phyloP scores from a whole-genome alignment of 495 filamentous ascomycete species.

The Chaetomium fimeti region DNA sequence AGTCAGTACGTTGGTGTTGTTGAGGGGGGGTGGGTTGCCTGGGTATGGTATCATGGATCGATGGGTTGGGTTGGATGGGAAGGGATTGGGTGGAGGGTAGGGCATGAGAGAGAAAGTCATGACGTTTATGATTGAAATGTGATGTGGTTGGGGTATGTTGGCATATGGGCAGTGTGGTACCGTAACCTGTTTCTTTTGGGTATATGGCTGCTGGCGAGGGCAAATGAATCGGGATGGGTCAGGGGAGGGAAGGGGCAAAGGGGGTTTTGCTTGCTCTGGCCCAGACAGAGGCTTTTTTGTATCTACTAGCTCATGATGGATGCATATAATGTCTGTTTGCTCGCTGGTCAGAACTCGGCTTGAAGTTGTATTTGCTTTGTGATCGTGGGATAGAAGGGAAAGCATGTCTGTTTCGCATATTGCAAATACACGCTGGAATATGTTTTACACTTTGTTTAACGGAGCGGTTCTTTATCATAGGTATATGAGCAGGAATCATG shows the following conservation, averaged over 20 bases:
- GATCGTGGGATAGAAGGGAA: no score
- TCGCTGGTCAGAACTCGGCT: not conserved
- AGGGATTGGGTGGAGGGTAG: not conserved
- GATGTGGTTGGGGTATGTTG: not conserved
- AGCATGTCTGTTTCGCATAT: no score
- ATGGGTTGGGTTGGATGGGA: not conserved
- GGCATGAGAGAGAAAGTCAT: not conserved
- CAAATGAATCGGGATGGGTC: not conserved
- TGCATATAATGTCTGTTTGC: conserved; percentile 16
- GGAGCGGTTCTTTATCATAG: no score
- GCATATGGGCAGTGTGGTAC: not conserved
- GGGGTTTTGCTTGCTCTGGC: not conserved
- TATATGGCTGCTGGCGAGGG: not conserved
- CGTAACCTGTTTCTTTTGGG: not conserved
- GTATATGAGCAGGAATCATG: no score
- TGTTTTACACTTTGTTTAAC: no score
- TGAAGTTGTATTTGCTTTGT: not conserved
- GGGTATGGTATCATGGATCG: not conserved
- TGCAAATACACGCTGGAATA: no score
- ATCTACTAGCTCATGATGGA: conserved; percentile 7
- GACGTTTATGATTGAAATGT: conserved; percentile 15
- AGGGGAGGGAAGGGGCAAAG: not conserved
- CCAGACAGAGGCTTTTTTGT: conserved; percentile 8
- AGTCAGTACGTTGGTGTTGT: not conserved
- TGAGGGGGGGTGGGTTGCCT: not conserved